Conservation (phyloP, 148 eudicot genomes). For the Amaranthus palmeri region DNA sequence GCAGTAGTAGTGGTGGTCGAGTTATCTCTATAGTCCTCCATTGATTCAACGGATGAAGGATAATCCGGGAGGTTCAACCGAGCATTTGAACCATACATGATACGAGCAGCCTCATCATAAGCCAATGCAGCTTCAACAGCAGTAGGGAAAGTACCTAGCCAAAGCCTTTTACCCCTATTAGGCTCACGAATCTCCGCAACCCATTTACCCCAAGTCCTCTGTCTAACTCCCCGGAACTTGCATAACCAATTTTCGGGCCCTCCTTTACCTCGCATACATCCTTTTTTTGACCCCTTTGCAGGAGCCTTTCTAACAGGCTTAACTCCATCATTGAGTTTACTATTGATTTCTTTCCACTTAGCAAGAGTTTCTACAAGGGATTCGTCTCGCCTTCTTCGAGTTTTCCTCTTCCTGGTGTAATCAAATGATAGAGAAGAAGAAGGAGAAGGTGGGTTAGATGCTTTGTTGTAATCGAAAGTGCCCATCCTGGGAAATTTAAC, state of each 20-base stretch:
- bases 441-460: slow-evolving; percentile 25
- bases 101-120: slow-evolving; percentile 86
- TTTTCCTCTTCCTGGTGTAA: slow-evolving; percentile 47
- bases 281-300: slow-evolving; percentile 88
- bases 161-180: slow-evolving; percentile 64
- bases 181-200: slow-evolving; percentile 89
- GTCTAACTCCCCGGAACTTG: slow-evolving; percentile 77
- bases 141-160: slow-evolving; percentile 84
- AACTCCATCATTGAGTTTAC: slow-evolving; percentile 20
- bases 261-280: slow-evolving; percentile 95
- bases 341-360: slow-evolving; percentile 65
- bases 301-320: slow-evolving; percentile 53
- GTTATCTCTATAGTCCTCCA: slow-evolving; percentile 20
- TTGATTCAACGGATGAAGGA: neutral
- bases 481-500: slow-evolving; percentile 32
- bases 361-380: slow-evolving; percentile 56
- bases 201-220: slow-evolving; percentile 96
- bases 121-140: slow-evolving; percentile 81
- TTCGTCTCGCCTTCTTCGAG: slow-evolving; percentile 40
- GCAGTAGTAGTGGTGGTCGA: slow-evolving; percentile 7
- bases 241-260: slow-evolving; percentile 66
- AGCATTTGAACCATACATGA: slow-evolving; percentile 70
- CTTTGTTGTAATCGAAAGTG: slow-evolving; percentile 25
- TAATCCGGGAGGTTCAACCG: slow-evolving; percentile 58
- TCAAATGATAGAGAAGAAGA: slow-evolving; percentile 29